Conservation (phyloP, 208 protist genomes). For the Giardia duodenalis region DNA sequence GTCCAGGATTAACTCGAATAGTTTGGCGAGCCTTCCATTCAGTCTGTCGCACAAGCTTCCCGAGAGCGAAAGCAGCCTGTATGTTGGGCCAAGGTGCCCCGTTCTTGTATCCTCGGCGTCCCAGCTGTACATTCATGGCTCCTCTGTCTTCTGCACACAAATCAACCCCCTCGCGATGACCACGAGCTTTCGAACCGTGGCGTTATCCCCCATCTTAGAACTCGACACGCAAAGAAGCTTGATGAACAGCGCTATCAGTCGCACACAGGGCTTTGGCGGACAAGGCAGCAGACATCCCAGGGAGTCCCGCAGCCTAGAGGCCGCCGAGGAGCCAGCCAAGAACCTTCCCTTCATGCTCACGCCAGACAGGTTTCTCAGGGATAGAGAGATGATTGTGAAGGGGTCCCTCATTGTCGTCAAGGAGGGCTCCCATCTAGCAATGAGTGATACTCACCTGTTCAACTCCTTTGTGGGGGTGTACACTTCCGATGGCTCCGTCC, state of each 20-base stretch:
- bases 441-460: background rate
- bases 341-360: background rate
- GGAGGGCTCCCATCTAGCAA: background rate
- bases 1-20: no score
- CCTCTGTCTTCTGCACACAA: no score
- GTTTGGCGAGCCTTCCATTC: no score
- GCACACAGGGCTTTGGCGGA: background rate
- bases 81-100: no score
- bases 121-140: no score
- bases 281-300: background rate
- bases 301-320: background rate
- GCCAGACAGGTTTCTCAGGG: background rate
- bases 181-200: no score
- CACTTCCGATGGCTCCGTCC: background rate
- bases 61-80: no score
- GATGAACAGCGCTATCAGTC: background rate
- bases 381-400: background rate
- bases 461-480: background rate
- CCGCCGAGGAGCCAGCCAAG: background rate
- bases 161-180: no score
- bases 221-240: background rate
- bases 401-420: background rate
- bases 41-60: no score
- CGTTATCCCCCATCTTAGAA: no score
- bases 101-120: no score